Evolutionary conservation across 139 green algal species (phyloP).

Genomic region (Chlorella sp.): DNA sequence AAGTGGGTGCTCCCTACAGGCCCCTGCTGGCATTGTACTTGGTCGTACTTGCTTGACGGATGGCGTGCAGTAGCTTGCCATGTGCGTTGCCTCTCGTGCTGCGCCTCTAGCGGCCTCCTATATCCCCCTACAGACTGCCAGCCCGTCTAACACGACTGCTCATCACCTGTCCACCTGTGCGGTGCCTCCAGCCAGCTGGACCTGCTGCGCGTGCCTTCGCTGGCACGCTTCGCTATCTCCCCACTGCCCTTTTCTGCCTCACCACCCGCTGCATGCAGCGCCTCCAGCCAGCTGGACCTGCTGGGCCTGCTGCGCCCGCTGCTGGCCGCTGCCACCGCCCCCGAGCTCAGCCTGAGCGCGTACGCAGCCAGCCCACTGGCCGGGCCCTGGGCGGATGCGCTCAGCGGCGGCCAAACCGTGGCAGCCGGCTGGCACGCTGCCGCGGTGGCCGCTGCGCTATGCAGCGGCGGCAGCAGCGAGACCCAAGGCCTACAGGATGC

Average conservation of each 20-base stretch:
- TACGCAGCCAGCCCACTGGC: neutral
- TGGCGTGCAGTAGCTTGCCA: too few relatives aligned
- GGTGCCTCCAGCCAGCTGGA: neutral
- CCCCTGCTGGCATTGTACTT: too few relatives aligned
- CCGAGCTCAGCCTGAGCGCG: neutral
- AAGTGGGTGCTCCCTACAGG: neutral
- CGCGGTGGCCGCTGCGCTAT: neutral
- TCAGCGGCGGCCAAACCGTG: neutral
- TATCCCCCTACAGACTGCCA: too few relatives aligned
- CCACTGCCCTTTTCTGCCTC: neutral
- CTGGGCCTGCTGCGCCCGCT: conserved; percentile 15
- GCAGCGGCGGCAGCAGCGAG: neutral
- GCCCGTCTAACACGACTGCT: too few relatives aligned
- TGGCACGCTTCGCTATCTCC: too few relatives aligned
- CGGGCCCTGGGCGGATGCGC: too few relatives aligned
- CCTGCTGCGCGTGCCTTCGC: neutral
- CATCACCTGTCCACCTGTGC: too few relatives aligned
- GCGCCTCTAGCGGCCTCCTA: too few relatives aligned
- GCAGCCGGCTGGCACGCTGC: conserved; percentile 29
- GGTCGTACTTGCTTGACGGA: too few relatives aligned
- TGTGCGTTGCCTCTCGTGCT: too few relatives aligned
- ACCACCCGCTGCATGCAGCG: neutral
- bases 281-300: neutral
- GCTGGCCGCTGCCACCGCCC: conserved; percentile 8
- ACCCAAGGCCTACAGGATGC: conserved; percentile 1